These are phyloP conservation scores for Suillus cothurnatus DNA, from an alignment of 768 basidiomycete species.

Conservation along the genomic window DNA sequence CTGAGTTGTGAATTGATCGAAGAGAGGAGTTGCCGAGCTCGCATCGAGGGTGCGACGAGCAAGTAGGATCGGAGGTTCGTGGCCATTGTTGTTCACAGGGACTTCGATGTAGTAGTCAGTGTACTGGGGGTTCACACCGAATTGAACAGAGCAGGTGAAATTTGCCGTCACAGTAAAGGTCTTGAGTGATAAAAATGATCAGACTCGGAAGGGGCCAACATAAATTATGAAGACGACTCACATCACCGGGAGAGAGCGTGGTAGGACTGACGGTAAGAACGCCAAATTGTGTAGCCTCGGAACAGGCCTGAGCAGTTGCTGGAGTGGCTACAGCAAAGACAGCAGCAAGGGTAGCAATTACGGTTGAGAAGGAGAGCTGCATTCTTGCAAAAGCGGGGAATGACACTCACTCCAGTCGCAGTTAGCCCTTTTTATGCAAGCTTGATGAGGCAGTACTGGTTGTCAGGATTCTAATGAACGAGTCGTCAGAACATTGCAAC, in stretches of 20 bases:
- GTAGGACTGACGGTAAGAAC: conserved; percentile 20
- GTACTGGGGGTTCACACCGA: conserved; percentile 22
- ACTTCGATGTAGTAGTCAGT: conserved; percentile 38
- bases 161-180: conserved; percentile 22
- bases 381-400: conserved; percentile 11
- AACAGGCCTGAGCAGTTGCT: conserved; percentile 22
- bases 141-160: conserved; percentile 30
- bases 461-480: background rate
- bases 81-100: conserved; percentile 31
- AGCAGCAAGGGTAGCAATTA: conserved; percentile 14
- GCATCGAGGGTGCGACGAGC: conserved; percentile 20
- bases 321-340: conserved; percentile 22
- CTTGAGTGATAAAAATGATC: conserved; percentile 15
- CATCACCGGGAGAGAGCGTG: conserved; percentile 27
- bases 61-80: conserved; percentile 33
- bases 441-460: conserved; percentile 1
- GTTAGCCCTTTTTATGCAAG: background rate
- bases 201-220: background rate
- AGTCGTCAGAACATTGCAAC: background rate
- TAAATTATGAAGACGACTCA: conserved; percentile 9
- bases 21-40: conserved; percentile 7
- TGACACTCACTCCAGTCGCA: background rate
- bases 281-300: conserved; percentile 27
- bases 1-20: conserved; percentile 20
- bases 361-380: conserved; percentile 18